Percentiles rank a stretch among this genome's conserved stretches.
Evolutionary conservation across 106 monocot species (phyloP).

Genomic region (Acorus calamus): DNA sequence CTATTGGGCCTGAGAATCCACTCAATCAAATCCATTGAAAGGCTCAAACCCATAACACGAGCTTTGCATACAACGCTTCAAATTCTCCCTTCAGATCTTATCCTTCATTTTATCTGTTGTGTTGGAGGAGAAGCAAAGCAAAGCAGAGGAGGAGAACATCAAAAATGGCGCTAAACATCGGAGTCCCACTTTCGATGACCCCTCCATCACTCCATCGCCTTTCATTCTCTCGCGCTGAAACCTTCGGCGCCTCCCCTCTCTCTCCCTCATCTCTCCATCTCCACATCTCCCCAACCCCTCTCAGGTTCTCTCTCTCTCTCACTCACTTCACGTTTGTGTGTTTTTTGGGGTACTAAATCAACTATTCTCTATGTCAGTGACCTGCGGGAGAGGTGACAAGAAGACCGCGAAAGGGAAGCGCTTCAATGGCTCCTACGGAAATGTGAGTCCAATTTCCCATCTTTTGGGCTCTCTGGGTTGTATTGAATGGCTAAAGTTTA

Average conservation of each 20-base stretch:
- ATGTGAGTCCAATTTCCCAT: conserved; percentile 27
- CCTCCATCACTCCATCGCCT: conserved; percentile 2
- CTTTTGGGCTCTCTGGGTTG: not conserved
- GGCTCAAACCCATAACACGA: too few relatives aligned
- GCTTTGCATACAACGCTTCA: too few relatives aligned
- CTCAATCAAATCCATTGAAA: too few relatives aligned
- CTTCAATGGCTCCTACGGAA: conserved; percentile 88
- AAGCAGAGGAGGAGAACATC: too few relatives aligned
- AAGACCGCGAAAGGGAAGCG: conserved; percentile 95
- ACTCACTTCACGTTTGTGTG: not conserved
- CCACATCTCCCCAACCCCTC: not conserved
- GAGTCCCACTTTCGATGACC: conserved; percentile 1
- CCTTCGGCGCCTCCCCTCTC: not conserved
- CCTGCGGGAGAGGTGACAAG: conserved; percentile 93
- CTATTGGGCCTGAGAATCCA: too few relatives aligned
- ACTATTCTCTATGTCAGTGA: conserved; percentile 19
- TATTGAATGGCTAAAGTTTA: not conserved
- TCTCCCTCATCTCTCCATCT: not conserved
- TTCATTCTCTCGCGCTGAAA: conserved; percentile 27
- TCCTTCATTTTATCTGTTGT: too few relatives aligned
- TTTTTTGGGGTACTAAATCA: not conserved
- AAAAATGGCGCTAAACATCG: not conserved
- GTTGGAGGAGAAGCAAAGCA: too few relatives aligned
- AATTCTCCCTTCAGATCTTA: too few relatives aligned
- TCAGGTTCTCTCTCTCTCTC: not conserved